Base-by-base conservation (phyloP, 106 monocot genomes). In the Iris macrosiphon region DNA sequence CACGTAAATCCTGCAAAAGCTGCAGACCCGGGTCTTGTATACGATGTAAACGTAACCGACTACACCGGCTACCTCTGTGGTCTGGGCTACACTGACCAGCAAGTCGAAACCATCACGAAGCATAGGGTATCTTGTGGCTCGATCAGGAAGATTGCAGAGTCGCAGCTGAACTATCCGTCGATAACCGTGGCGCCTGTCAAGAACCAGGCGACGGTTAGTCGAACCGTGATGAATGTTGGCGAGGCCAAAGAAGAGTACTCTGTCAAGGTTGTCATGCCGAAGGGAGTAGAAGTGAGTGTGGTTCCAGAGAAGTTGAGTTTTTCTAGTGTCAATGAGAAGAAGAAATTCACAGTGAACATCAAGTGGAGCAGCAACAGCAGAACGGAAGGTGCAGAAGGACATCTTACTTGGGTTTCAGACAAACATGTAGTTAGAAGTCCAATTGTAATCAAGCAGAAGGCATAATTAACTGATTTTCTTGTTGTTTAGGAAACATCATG, bases 1-100 rank as follows among this genome's bases (percentile, higher is more conserved):
- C 72, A 76, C 13, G 85, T 80, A 4, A 47, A 85, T 48, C 79
- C 85, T 11, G 25, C 20, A 2, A 69, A 59, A 31, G 85, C 85
- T 1, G 9, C 8, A 1, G 75, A 85, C 21, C 80, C 85, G 1
- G 85, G 85, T 0, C 48, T 85, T 8, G 65, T 85, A 7, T 80
- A 85, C 22, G 72, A 85, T 40, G 35, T 85, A 14, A 18, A 11
- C 0, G 40, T 22, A 0, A 33, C 57, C 4, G 80, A 85, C 11
- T 85, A 80, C 51, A 38, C 73, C 10, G 27, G 49, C 4, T 85
- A 61, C 50, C 64, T 85, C 7, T 85, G 85, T 16, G 60, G 76
- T 14, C 18, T 84, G 39, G 59, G 55, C 0, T 60, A 53, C 38
- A 17, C 5, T 0, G 46, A 65, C 39, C 6, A 3, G 0, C 44